Base-by-base conservation (phyloP, 2,329 filamentous ascomycete genomes). In the Ceratocystis harringtonii region DNA sequence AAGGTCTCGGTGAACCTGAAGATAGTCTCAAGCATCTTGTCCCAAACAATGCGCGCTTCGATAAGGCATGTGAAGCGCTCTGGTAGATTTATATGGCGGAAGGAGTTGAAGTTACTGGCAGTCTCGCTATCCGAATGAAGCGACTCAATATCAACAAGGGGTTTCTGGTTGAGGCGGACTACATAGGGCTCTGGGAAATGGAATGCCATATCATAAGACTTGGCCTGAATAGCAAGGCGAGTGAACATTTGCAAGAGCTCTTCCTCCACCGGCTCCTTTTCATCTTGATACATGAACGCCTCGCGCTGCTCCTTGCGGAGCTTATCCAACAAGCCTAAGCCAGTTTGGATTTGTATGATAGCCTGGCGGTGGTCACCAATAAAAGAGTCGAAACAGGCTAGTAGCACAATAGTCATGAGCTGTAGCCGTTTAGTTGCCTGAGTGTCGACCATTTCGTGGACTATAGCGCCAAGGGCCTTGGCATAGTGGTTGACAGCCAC, bases 361-460 rank as follows among this genome's bases (percentile, higher is more conserved):
- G 83, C 83, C 68, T 83, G 81, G 69, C 77, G 80, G 70, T 86
- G 83, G 68, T 86, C 80, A 19, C 84, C 84, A 36, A 84, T 81
- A 70, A 86, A 86, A 0, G 83, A 85, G 72, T 88, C 84, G 68
- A 87, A 87, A 72, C 83, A 86, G n/a, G 83, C 82, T 61, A 88
- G 77, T 45, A 88, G 75, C 44, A 88, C 81, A 63, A 79, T 85
- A 17, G 83, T 80, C 78, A 87, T 86, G n/a, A 87, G 76, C 61
- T 78, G 79, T 12, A 77, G 82, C 69, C 79, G 78, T 72, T 80
- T 78, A 17, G 78, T 79, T 62, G 72, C 73, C 48, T 76, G 73
- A 55, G 79, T 78, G 60, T 77, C 74, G 12, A 75, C 74, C 15
- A 75, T 73, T 3, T 78, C 74, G 58, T 74, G 74, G 64, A 80